Percentiles rank a stretch among this genome's conserved stretches.
Conservation (phyloP, 306 rosid species). For the Ceratonia siliqua region DNA sequence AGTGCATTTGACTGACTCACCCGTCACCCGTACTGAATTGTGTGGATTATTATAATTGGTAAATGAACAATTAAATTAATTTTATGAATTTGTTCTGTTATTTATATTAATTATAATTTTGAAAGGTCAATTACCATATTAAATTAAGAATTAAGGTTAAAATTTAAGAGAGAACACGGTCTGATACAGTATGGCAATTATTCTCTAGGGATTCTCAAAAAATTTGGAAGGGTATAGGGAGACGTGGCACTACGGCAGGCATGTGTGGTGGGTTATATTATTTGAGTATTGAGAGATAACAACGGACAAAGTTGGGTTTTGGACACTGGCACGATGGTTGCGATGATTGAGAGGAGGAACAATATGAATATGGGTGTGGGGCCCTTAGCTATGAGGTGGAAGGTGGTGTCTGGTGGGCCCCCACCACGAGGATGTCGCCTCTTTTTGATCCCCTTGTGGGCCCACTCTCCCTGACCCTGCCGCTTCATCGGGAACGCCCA, state of each 20-base stretch:
- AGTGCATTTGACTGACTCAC: constrained; percentile 48
- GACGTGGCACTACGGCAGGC: too few species aligned
- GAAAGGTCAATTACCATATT: too few species aligned
- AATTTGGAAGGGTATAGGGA: not conserved
- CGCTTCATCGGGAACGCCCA: not conserved
- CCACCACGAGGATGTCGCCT: constrained; percentile 10
- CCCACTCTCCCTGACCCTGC: too few species aligned
- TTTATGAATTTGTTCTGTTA: too few species aligned
- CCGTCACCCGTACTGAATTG: too few species aligned
- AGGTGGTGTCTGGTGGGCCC: not conserved
- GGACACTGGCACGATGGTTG: not conserved
- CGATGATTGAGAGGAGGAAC: not conserved
- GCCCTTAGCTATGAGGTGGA: not conserved
- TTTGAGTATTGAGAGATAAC: not conserved
- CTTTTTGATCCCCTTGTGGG: not conserved
- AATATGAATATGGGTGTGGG: not conserved
- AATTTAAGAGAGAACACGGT: too few species aligned
- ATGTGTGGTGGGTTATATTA: too few species aligned
- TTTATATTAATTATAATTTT: too few species aligned
- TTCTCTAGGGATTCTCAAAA: not conserved
- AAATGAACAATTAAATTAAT: too few species aligned
- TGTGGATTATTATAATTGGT: too few species aligned
- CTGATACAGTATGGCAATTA: not conserved
- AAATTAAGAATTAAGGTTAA: too few species aligned
- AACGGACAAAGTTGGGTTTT: not conserved